These are phyloP conservation scores for Colletotrichum tamarilloi DNA, from an alignment of 2,329 filamentous ascomycete species.

Conservation along the genomic window DNA sequence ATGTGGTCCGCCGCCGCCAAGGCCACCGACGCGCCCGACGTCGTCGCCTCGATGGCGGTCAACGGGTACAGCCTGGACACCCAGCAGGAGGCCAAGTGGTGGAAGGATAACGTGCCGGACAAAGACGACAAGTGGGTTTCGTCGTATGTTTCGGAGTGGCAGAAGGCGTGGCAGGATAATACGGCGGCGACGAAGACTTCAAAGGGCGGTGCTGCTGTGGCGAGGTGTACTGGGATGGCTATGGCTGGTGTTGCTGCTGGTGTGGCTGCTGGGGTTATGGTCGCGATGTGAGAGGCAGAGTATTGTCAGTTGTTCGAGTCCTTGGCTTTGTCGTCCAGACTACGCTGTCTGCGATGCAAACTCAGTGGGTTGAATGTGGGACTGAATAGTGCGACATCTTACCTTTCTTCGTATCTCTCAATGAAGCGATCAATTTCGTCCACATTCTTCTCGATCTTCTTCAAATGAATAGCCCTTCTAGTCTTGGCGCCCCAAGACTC, in stretches of 20 bases:
- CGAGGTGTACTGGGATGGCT: constrained; percentile 22
- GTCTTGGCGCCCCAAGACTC: not conserved
- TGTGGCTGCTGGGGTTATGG: constrained; percentile 21
- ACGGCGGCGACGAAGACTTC: not conserved
- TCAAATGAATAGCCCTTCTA: not conserved
- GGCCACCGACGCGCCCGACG: constrained; percentile 29
- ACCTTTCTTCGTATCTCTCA: not conserved
- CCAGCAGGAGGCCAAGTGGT: not conserved
- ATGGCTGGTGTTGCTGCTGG: constrained; percentile 23
- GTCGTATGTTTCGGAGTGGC: constrained; percentile 16
- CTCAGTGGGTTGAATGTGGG: not conserved
- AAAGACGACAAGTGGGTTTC: constrained; percentile 12
- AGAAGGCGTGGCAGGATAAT: not conserved
- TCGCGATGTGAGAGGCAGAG: not conserved
- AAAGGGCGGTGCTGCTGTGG: constrained; percentile 4
- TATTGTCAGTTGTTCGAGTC: not conserved
- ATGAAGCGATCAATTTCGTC: not conserved
- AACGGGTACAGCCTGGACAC: not conserved
- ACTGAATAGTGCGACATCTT: not conserved
- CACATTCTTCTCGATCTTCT: not conserved
- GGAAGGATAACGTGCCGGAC: constrained; percentile 23
- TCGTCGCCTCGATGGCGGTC: constrained; percentile 31
- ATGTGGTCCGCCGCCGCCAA: constrained; percentile 35
- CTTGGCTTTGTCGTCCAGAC: too few relatives aligned
- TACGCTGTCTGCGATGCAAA: too few relatives aligned